Conservation (phyloP, 305 asterid genomes). For the Vinca major region DNA sequence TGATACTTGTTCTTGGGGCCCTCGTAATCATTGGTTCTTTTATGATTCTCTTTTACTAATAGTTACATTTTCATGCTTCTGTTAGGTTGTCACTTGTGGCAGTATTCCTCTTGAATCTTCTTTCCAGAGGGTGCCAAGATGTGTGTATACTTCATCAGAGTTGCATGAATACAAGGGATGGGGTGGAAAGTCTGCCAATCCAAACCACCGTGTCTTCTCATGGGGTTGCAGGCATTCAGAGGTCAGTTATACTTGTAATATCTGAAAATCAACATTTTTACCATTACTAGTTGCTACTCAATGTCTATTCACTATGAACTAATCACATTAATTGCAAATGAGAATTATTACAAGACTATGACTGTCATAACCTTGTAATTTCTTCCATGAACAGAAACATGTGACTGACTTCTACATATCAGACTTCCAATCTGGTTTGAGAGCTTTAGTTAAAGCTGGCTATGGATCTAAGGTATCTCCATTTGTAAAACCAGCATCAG, state of each 20-base stretch:
- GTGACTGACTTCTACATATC: constrained; percentile 93
- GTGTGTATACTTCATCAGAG: constrained; percentile 31
- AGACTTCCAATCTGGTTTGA: constrained; percentile 84
- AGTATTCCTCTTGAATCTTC: too few relatives aligned
- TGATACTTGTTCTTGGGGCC: background rate
- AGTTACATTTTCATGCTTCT: background rate
- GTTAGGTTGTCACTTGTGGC: constrained; percentile 25
- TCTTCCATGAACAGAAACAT: constrained; percentile 43
- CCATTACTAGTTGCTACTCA: background rate
- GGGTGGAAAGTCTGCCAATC: constrained; percentile 26
- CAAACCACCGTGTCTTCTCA: constrained; percentile 26
- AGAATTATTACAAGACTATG: background rate
- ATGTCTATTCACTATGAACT: background rate
- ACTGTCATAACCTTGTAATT: constrained; percentile 9
- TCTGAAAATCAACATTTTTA: background rate
- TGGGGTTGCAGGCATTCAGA: constrained; percentile 33
- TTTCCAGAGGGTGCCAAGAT: background rate
- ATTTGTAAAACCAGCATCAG: constrained; percentile 57
- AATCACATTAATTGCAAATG: background rate
- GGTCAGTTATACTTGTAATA: constrained; percentile 16
- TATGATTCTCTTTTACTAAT: background rate
- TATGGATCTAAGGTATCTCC: constrained; percentile 68
- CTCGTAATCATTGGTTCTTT: background rate
- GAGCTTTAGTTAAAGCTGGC: constrained; percentile 52
- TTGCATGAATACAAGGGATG: constrained; percentile 33